Percentiles rank a stretch among this genome's conserved stretches.
phyloP scores from a whole-genome alignment of 441 rosid genomes.

The Jatropha multifida region DNA sequence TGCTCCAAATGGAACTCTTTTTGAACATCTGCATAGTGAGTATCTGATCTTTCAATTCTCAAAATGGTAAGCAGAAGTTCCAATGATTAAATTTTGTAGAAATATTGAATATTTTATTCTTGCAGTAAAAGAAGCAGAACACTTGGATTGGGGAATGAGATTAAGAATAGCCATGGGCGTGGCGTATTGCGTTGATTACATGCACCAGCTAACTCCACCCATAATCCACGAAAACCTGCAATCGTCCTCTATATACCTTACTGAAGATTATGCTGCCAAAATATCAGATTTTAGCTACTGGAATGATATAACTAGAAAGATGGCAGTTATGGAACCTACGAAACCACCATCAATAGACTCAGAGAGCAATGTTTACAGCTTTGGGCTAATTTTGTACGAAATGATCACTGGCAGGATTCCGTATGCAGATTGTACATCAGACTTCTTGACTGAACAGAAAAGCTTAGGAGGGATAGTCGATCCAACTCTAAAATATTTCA shows the following conservation, averaged over 20 bases:
- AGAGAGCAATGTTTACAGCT: slow-evolving; percentile 56
- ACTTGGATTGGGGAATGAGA: slow-evolving; percentile 80
- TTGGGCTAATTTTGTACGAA: slow-evolving; percentile 70
- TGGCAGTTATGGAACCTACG: slow-evolving; percentile 38
- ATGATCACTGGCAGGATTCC: slow-evolving; percentile 73
- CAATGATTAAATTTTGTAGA: no score
- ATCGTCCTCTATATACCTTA: slow-evolving; percentile 66
- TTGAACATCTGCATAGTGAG: slow-evolving; percentile 91
- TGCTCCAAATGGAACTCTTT: slow-evolving; percentile 91
- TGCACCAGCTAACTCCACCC: slow-evolving; percentile 83
- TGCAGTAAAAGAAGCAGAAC: slow-evolving; percentile 84
- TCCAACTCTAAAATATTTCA: slow-evolving; percentile 54
- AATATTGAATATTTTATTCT: slow-evolving; percentile 17
- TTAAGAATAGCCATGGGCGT: slow-evolving; percentile 78
- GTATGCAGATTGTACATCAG: slow-evolving; percentile 41
- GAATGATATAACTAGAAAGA: slow-evolving; percentile 43
- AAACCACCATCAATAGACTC: slow-evolving; percentile 41
- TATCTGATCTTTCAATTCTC: slow-evolving; percentile 8
- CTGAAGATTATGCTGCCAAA: slow-evolving; percentile 96
- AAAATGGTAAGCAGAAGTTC: no score
- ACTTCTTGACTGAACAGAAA: slow-evolving; percentile 31
- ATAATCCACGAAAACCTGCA: slow-evolving; percentile 54
- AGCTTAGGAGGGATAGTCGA: slow-evolving; percentile 52
- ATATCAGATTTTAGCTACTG: slow-evolving; percentile 71
- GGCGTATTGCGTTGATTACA: slow-evolving; percentile 88